A percentile compares a stretch with the other conserved stretches of the same genome.
phyloP scores from a whole-genome alignment of 805 yeast genomes.

The Nakazawaea ambrosiae region DNA sequence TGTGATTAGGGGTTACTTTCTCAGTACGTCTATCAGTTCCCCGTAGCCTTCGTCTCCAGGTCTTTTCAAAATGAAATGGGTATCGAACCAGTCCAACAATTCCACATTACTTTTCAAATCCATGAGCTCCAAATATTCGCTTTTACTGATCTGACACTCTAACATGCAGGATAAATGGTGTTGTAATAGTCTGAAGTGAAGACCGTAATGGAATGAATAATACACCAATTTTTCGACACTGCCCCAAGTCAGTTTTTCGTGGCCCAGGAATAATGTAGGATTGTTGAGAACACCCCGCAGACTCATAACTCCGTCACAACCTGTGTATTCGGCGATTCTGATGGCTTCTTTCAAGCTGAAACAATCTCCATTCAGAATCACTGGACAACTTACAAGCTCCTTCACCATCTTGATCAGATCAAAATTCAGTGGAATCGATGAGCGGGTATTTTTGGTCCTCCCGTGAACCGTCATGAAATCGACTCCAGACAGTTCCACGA shows the following conservation, averaged over 20 bases:
- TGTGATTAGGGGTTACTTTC: not conserved
- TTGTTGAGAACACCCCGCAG: slow-evolving; percentile 82
- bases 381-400: slow-evolving; percentile 58
- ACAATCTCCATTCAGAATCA: slow-evolving; percentile 98
- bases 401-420: slow-evolving; percentile 72
- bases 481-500: slow-evolving; percentile 81
- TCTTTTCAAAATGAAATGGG: slow-evolving; percentile 57
- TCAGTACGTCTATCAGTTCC: not conserved
- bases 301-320: slow-evolving; percentile 92
- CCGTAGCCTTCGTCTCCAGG: slow-evolving; percentile 69
- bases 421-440: slow-evolving; percentile 74
- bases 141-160: slow-evolving; percentile 42
- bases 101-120: slow-evolving; percentile 49
- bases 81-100: slow-evolving; percentile 79
- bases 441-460: slow-evolving; percentile 75
- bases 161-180: slow-evolving; percentile 90
- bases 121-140: slow-evolving; percentile 57
- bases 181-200: slow-evolving; percentile 78
- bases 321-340: slow-evolving; percentile 55
- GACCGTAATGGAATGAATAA: slow-evolving; percentile 68
- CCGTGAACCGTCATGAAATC: slow-evolving; percentile 96
- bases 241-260: slow-evolving; percentile 75
- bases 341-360: slow-evolving; percentile 59
- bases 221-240: slow-evolving; percentile 83
- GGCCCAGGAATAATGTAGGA: slow-evolving; percentile 84